Percentiles rank a stretch among this genome's conserved stretches.
These are phyloP conservation scores for Pyrenula aspistea DNA, from an alignment of 495 filamentous ascomycete genomes.

Conservation along the genomic window DNA sequence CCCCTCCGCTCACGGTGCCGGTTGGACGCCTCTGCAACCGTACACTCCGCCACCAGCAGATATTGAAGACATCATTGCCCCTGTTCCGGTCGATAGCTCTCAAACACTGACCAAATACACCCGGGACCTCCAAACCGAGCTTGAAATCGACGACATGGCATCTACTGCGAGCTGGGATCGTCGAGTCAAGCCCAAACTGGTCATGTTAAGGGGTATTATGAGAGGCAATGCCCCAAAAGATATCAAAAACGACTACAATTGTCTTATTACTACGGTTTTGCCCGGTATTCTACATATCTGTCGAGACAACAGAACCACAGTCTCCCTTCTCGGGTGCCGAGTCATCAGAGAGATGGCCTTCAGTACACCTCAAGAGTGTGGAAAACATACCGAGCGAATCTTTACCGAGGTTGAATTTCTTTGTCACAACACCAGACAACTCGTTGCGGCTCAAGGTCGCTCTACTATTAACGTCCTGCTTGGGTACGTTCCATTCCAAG, in stretches of 20 bases:
- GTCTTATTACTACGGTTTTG: background rate
- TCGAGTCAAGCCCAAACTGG: background rate
- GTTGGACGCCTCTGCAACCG: background rate
- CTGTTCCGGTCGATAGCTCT: background rate
- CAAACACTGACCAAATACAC: background rate
- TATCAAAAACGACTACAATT: background rate
- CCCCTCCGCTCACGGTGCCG: background rate
- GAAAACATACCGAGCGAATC: background rate
- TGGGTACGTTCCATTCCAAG: background rate
- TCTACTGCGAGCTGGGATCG: background rate
- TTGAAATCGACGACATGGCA: background rate
- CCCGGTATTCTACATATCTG: background rate
- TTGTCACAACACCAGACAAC: background rate
- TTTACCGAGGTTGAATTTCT: background rate
- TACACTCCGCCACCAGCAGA: background rate
- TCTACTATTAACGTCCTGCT: background rate
- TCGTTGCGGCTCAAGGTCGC: background rate
- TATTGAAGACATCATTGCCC: background rate
- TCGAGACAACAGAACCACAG: background rate
- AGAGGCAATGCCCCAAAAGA: background rate
- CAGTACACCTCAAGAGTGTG: background rate
- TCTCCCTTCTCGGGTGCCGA: background rate
- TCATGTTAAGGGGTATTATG: background rate
- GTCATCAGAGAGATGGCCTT: background rate
- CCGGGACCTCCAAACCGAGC: background rate